A percentile compares a stretch with the other conserved stretches of the same genome.
These are phyloP conservation scores for Nemania diffusa DNA, from an alignment of 2,329 filamentous ascomycete genomes.

Conservation along the genomic window DNA sequence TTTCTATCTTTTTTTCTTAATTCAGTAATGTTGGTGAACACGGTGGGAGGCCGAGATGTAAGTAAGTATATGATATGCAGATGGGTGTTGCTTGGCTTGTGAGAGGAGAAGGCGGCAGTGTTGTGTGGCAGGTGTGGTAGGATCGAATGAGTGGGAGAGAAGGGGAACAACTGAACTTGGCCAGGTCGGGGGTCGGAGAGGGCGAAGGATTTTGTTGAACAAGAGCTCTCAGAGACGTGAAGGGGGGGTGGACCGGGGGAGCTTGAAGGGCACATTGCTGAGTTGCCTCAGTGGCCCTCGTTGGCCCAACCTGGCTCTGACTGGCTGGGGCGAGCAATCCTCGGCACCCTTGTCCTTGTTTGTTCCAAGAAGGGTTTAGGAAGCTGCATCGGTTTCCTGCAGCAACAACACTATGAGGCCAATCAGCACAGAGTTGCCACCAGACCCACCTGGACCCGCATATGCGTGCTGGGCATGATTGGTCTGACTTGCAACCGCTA, in stretches of 20 bases:
- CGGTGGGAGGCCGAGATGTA: constrained; percentile 14
- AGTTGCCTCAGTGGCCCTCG: constrained; percentile 35
- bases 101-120: constrained; percentile 35
- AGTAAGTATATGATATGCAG: constrained; percentile 32
- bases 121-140: constrained; percentile 36
- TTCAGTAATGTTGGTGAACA: constrained; percentile 27
- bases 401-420: constrained; percentile 27
- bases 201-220: constrained; percentile 41
- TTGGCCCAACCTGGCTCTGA: constrained; percentile 17
- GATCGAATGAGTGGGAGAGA: constrained; percentile 40
- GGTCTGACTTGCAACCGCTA: constrained; percentile 34
- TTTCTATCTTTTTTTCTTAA: constrained; percentile 29
- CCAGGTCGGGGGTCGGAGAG: constrained; percentile 35
- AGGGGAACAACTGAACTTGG: constrained; percentile 34
- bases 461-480: constrained; percentile 14
- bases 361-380: constrained; percentile 31
- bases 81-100: constrained; percentile 33
- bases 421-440: constrained; percentile 35
- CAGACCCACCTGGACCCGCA: constrained; percentile 16
- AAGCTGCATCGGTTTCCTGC: constrained; percentile 28
- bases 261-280: constrained; percentile 27
- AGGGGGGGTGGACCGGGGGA: constrained; percentile 31
- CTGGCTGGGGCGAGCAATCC: constrained; percentile 24
- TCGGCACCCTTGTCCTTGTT: constrained; percentile 25
- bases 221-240: constrained; percentile 31